Conservation (phyloP, 2,329 filamentous ascomycete species). For the Monosporascus sp. region DNA sequence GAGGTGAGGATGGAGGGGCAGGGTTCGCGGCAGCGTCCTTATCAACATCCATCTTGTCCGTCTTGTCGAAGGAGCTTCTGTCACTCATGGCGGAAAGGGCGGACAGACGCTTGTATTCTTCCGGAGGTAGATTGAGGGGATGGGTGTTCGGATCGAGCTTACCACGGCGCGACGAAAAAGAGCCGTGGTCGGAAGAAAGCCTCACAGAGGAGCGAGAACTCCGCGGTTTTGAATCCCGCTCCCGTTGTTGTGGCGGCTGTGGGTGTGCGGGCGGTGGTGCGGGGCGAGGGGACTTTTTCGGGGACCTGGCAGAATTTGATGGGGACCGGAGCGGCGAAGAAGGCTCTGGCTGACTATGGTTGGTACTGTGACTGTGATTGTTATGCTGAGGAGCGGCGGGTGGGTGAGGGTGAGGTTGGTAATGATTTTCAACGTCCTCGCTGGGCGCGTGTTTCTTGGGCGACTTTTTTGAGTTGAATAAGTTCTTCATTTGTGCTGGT, state of each 20-base stretch:
- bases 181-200: constrained; percentile 43
- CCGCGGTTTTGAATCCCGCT: constrained; percentile 32
- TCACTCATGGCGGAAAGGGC: constrained; percentile 59
- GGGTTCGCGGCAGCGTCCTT: constrained; percentile 51
- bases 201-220: constrained; percentile 42
- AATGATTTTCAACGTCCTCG: constrained; percentile 24
- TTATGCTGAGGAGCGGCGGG: background rate
- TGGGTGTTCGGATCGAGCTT: constrained; percentile 69
- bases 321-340: background rate
- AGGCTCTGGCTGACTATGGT: background rate
- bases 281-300: constrained; percentile 16
- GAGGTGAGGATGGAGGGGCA: constrained; percentile 48
- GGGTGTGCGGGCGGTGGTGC: constrained; percentile 17
- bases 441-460: constrained; percentile 26
- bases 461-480: constrained; percentile 30
- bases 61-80: constrained; percentile 43
- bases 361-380: background rate
- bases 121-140: constrained; percentile 84
- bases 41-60: constrained; percentile 65
- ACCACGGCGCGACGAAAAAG: constrained; percentile 39
- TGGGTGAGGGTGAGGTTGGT: constrained; percentile 14
- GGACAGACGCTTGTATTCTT: constrained; percentile 76
- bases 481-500: constrained; percentile 28
- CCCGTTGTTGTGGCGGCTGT: constrained; percentile 16
- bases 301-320: background rate